Evolutionary conservation across 1,284 basidiomycete species (phyloP), one percentile per base, ranked within the genome.

Genomic region (Apiotrichum gracile): DNA sequence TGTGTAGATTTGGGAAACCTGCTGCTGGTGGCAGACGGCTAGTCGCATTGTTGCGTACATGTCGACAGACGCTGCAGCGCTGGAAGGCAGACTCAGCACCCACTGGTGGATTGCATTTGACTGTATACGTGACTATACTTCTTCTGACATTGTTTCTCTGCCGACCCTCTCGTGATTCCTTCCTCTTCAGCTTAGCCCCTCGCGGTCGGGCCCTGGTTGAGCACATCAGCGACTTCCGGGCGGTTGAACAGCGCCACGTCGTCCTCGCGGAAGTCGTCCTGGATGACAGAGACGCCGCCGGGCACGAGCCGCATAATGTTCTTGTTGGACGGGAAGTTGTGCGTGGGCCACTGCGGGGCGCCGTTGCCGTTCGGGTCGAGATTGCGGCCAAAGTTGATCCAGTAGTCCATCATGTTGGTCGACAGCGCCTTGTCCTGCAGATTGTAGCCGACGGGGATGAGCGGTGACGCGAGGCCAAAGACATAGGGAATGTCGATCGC

Each of bases 371-470:
- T 68, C 21, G 69, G 69, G 52, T 70, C 58, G 47, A 62, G 55
- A 61, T 63, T 62, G 55, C 66, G 63, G 27, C 61, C 68, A 58
- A 73, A 73, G 61, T 72, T 72, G 53, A 69, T 46, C 66, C 68
- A 31, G 31, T 72, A 72, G 37, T 65, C 54, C 45, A 66, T 60
- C 54, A 69, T 65, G 14, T 54, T 41, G 25, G 55, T 31, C 5
- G 65, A 60, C 8, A 74, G 47, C 10, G 26, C 29, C 16, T 39
- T 55, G 27, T 68, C 40, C 57, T 2, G 55, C 55, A 2, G 67
- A n/a, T n/a, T 64, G 48, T 64, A 69, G 37, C 60, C n/a, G n/a
- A n/a, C n/a, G n/a, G n/a, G n/a, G n/a, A n/a, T 61, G 6, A 34
- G 34, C 21, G 24, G 31, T 17, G 62, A 47, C 3, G 52, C 27